Base-by-base conservation (phyloP, 768 basidiomycete species). In the Zangia roseola region DNA sequence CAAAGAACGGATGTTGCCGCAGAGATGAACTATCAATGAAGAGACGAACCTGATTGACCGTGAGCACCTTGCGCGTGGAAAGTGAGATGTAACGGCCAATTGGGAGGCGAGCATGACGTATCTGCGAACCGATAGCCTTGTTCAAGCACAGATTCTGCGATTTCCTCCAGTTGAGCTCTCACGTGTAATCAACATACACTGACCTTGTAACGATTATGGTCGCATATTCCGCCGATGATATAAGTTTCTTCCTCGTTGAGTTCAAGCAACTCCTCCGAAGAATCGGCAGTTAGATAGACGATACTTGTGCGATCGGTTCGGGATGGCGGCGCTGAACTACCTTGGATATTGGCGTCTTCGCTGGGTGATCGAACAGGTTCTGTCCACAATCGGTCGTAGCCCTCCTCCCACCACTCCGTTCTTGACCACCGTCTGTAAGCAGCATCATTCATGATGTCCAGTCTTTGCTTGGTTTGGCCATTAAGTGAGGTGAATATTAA, bases 201-300 rank as follows among this genome's bases (percentile, higher is more conserved):
- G 30, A 83, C 95, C 81, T 95, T 97, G 75, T 94, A 91, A 36
- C 95, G 88, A 71, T 99, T 99, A 63, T 88, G 90, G 68, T 99
- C 97, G 50, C 86, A 87, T 57, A 99, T 87, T 6, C 94, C 95
- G 39, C 95, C 95, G 44, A 99, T 94, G 58, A 99, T 83, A 64
- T 98, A 98, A 8, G 85, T 88, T 63, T 94, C 88, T 36, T 85
- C 83, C 46, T 91, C 83, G 46, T 76, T 82, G 46, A 99, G 79
- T 59, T 89, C 86, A n/a, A 75, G 71, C 36, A 99, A 71, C 69
- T 94, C 91, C 42, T 94, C 82, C 25, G 84, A 79, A 8, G 94
- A 85, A 70, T 99, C 97, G 2, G 94, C 97, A 7, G 97, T 97
- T 43, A 99, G 82, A 68, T 99, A 99, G 33, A 98, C 78, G 45